A percentile compares a stretch with the other conserved stretches of the same genome.
phyloP scores from a whole-genome alignment of 2,329 filamentous ascomycete genomes.

The Pseudovirgaria hyperparasitica region DNA sequence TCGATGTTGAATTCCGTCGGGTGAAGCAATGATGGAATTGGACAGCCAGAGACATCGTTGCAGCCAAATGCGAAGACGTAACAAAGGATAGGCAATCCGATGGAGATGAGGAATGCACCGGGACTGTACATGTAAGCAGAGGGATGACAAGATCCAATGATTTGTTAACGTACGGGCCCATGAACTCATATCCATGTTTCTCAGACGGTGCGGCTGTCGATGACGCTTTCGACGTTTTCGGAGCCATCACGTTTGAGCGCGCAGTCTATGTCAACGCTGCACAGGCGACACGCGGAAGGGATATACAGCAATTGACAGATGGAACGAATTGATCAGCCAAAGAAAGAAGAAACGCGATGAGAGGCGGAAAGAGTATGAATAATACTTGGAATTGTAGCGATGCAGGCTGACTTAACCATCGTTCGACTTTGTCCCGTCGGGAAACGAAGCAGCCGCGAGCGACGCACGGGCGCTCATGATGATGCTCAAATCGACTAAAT shows the following conservation, averaged over 20 bases:
- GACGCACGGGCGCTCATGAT: no score
- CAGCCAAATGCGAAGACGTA: slow-evolving; percentile 75
- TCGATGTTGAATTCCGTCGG: slow-evolving; percentile 60
- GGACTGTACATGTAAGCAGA: slow-evolving; percentile 36
- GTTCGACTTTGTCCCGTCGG: no score
- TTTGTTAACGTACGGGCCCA: slow-evolving; percentile 23
- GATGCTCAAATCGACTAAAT: no score
- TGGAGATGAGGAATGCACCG: slow-evolving; percentile 65
- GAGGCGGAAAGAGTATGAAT: not conserved
- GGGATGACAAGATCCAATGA: not conserved
- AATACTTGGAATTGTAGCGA: no score
- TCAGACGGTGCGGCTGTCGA: slow-evolving; percentile 3
- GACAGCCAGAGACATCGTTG: slow-evolving; percentile 88
- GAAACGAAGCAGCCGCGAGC: no score
- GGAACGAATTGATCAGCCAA: not conserved
- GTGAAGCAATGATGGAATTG: slow-evolving; percentile 64
- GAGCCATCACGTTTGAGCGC: not conserved
- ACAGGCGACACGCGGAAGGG: no score
- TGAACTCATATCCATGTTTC: slow-evolving; percentile 26
- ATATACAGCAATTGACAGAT: not conserved
- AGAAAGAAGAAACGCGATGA: not conserved
- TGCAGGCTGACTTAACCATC: no score
- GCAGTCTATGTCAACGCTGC: no score
- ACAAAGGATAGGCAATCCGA: slow-evolving; percentile 66
- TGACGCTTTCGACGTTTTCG: not conserved